Evolutionary conservation across 2,329 filamentous ascomycete genomes (phyloP), one percentile per base, ranked within the genome.

Genomic region (Ceratocystis ficicola): DNA sequence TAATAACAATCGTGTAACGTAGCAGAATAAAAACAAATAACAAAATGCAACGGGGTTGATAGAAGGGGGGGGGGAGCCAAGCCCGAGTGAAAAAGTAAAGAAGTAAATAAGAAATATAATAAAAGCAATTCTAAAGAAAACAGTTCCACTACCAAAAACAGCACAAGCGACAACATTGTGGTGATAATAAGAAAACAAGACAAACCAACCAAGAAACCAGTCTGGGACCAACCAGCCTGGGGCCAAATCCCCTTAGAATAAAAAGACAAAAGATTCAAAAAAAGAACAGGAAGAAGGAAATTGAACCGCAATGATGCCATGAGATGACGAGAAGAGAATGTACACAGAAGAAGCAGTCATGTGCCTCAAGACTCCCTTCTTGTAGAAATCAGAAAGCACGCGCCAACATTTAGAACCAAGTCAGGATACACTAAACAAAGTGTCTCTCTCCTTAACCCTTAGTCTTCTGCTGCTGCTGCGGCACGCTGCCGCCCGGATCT

Each of bases 401-500:
- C 36, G 36, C 36, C 36, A 41, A 15, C 10, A 41, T 15, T 41
- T 12, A 3, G 17, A n/a, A 20, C 17, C n/a, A n/a, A 22, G 17
- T 63, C 61, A 44, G 50, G 59, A 48, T 48, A 61, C 57, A 62
- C 41, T 8, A 30, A n/a, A 62, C 17, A 36, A n/a, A 44, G 15
- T 15, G 10, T 17, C 3, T 46, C 50, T 22, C 17, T 41, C 44
- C n/a, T 61, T 61, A 17, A 80, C 75, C 36, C 36, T 41, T 12
- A 41, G 63, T 85, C 86, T 70, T 88, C 86, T 73, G 88, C 85
- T 22, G 85, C 84, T 65, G 88, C 79, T 66, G 36, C 36, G 36
- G 15, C 36, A 12, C 85, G 78, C 73, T 88, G 85, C 74, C 87
- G 87, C 2, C 85, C 80, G 17, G 85, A 86, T 76, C 88, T 88